Conservation (phyloP, 805 yeast species). For the Blastobotrys terrestris region DNA sequence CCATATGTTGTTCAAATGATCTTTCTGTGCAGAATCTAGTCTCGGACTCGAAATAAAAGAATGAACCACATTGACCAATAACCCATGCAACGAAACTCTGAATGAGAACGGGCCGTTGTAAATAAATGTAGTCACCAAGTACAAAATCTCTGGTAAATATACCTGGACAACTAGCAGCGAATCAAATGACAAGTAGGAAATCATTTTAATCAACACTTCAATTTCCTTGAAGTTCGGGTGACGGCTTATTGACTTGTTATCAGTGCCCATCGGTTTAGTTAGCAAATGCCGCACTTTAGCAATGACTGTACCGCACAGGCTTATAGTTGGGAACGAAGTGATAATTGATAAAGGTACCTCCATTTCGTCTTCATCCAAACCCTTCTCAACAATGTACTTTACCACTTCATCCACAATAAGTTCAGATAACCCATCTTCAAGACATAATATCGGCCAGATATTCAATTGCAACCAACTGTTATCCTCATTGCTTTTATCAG, state of each 20-base stretch:
- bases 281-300: conserved; percentile 51
- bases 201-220: conserved; percentile 56
- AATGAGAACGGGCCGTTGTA: conserved; percentile 49
- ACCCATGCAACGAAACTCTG: conserved; percentile 53
- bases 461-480: conserved; percentile 50
- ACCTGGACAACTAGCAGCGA: conserved; percentile 30
- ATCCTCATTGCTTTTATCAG: conserved; percentile 43
- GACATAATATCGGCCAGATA: conserved; percentile 61
- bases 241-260: conserved; percentile 42
- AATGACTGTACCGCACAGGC: conserved; percentile 60
- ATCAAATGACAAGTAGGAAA: conserved; percentile 65
- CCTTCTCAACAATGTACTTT: conserved; percentile 58
- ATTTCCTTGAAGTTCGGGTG: conserved; percentile 66
- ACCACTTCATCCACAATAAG: conserved; percentile 67
- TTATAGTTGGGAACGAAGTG: conserved; percentile 62
- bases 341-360: conserved; percentile 55
- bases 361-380: conserved; percentile 58
- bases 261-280: conserved; percentile 37
- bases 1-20: conserved; percentile 40
- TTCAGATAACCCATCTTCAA: conserved; percentile 53
- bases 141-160: conserved; percentile 60
- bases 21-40: conserved; percentile 37
- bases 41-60: conserved; percentile 55
- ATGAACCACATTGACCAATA: conserved; percentile 62
- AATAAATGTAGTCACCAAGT: conserved; percentile 53